A percentile compares a stretch with the other conserved stretches of the same genome.
Evolutionary conservation across 768 basidiomycete species (phyloP).

Genomic region (Suillus spraguei): DNA sequence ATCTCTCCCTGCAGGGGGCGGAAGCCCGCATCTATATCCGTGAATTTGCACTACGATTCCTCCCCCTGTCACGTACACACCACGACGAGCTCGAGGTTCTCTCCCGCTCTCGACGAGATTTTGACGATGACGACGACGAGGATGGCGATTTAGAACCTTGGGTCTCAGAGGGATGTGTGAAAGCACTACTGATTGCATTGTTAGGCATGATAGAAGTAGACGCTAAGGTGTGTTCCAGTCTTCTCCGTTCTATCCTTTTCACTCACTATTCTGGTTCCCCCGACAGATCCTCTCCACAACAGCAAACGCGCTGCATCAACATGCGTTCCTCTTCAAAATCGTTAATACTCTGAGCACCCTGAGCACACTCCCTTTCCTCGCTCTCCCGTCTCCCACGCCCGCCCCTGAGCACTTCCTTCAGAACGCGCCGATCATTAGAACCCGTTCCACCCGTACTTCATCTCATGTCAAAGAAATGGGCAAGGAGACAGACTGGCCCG

Average conservation of each 20-base stretch:
- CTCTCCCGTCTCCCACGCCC: constrained; percentile 64
- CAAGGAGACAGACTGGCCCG: background rate
- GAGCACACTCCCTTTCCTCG: constrained; percentile 39
- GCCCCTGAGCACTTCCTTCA: constrained; percentile 15
- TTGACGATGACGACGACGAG: constrained; percentile 43
- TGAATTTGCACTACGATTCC: constrained; percentile 73
- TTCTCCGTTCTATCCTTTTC: background rate
- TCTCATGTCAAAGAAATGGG: constrained; percentile 26
- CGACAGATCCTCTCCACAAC: constrained; percentile 3
- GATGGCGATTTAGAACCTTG: constrained; percentile 45
- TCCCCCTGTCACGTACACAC: constrained; percentile 53
- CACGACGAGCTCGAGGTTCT: constrained; percentile 68
- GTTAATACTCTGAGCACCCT: constrained; percentile 12
- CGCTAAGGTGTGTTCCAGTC: constrained; percentile 27
- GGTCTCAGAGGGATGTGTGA: constrained; percentile 68
- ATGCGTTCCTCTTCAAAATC: background rate
- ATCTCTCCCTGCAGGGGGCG: constrained; percentile 47
- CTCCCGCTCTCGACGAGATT: constrained; percentile 32
- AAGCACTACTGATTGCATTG: constrained; percentile 63
- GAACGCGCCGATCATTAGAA: constrained; percentile 41
- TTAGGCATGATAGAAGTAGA: constrained; percentile 53
- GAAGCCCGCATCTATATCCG: constrained; percentile 70
- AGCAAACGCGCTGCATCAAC: background rate
- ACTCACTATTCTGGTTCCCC: background rate
- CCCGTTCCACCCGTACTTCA: constrained; percentile 45